Percentiles rank a stretch among this genome's conserved stretches.
Evolutionary conservation across 768 basidiomycete species (phyloP).

Genomic region (Tephrocybe sp.): DNA sequence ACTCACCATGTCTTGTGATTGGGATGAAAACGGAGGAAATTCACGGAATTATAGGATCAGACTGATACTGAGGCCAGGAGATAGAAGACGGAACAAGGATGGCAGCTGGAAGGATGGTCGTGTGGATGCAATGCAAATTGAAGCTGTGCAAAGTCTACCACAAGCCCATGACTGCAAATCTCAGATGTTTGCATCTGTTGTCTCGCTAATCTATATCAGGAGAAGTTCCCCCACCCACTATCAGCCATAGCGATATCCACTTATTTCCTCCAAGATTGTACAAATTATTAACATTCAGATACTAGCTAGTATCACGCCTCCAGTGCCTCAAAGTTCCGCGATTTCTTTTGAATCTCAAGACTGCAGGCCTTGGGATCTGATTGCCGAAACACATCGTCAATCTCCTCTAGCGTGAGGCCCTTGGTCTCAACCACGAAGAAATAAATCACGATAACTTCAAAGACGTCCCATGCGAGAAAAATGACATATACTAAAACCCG

Average conservation of each 20-base stretch:
- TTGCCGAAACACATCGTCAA: constrained; percentile 43
- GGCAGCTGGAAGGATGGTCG: constrained; percentile 26
- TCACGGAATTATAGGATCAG: constrained; percentile 10
- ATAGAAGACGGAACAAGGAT: constrained; percentile 23
- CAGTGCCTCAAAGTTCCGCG: neutral
- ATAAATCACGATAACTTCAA: constrained; percentile 45
- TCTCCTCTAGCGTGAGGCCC: constrained; percentile 47
- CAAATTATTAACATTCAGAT: neutral
- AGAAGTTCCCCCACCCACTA: neutral
- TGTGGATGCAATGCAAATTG: constrained; percentile 30
- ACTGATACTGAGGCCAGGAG: constrained; percentile 11
- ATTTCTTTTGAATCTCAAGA: constrained; percentile 13
- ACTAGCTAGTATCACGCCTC: neutral
- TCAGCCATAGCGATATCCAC: neutral
- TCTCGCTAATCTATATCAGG: neutral
- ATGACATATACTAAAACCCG: constrained; percentile 41
- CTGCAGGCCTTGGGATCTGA: constrained; percentile 40
- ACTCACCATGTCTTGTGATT: constrained; percentile 29
- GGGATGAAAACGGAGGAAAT: constrained; percentile 7
- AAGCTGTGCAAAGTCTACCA: constrained; percentile 24
- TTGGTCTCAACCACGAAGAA: constrained; percentile 52
- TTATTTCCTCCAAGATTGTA: neutral
- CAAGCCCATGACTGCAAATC: constrained; percentile 17
- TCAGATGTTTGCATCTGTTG: constrained; percentile 29
- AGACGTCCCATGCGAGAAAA: constrained; percentile 46